Conservation (phyloP, 2,329 filamentous ascomycete genomes). For the Ophiostoma himal-ulmi region DNA sequence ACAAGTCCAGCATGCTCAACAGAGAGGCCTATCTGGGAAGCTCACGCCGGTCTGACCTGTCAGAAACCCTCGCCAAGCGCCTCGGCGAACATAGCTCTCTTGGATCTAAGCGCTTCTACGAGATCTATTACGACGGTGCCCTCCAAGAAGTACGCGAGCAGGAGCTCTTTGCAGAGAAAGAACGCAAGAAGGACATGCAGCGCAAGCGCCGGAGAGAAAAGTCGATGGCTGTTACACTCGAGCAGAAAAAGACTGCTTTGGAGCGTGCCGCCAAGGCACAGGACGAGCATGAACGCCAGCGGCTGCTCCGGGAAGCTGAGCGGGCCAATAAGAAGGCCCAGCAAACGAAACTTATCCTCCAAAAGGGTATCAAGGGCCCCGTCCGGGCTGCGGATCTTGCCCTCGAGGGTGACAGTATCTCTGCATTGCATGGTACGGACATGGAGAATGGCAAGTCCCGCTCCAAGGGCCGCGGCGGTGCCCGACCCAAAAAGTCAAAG, state of each 20-base stretch:
- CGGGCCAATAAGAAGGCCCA: conserved; percentile 89
- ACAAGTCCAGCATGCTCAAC: conserved; percentile 59
- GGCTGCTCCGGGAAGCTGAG: conserved; percentile 77
- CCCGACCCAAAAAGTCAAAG: conserved; percentile 84
- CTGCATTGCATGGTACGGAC: conserved; percentile 70
- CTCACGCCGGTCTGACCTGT: conserved; percentile 55
- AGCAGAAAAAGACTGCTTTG: conserved; percentile 79
- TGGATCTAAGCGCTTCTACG: conserved; percentile 70
- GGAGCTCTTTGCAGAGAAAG: conserved; percentile 90
- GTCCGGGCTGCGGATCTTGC: conserved; percentile 64
- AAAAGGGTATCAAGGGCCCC: conserved; percentile 77
- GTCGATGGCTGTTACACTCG: conserved; percentile 87
- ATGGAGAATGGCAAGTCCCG: conserved; percentile 48
- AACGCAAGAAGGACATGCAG: conserved; percentile 99
- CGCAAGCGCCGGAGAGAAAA: conserved; percentile 93
- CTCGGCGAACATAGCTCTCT: conserved; percentile 63
- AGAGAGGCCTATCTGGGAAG: conserved; percentile 57
- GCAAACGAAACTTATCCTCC: conserved; percentile 79
- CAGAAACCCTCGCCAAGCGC: conserved; percentile 51
- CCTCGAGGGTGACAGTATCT: conserved; percentile 77
- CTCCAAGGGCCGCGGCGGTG: conserved; percentile 47
- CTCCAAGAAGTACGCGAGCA: conserved; percentile 82
- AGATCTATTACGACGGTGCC: conserved; percentile 72
- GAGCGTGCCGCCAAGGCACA: conserved; percentile 70
- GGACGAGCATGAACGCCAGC: conserved; percentile 75